Conservation (phyloP, 257 asterid species). For the Solanum sejunctum region DNA sequence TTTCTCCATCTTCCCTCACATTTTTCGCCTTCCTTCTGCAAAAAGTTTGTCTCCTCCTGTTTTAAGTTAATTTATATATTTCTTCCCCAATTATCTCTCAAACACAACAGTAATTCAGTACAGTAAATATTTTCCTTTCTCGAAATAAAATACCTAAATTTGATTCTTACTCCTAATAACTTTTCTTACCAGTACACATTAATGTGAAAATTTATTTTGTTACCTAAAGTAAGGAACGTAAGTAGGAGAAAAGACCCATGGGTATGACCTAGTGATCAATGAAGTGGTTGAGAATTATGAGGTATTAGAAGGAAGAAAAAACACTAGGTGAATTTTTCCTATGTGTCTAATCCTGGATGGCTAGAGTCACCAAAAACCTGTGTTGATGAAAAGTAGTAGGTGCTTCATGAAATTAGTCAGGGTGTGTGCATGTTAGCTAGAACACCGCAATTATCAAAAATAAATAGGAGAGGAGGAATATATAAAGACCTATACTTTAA, state of each 20-base stretch:
- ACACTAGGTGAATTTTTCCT: neutral
- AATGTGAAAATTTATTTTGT: neutral
- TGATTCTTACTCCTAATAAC: neutral
- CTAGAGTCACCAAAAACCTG: neutral
- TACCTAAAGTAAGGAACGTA: neutral
- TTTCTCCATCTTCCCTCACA: neutral
- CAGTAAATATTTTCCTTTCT: neutral
- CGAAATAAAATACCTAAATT: neutral
- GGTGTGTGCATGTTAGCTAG: neutral
- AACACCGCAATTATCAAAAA: neutral
- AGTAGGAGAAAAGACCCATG: neutral
- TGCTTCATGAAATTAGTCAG: neutral
- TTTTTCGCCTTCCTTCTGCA: neutral
- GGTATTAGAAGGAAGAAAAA: neutral
- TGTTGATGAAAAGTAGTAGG: neutral
- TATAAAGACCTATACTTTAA: neutral
- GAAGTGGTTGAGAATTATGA: neutral
- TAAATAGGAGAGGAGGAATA: neutral
- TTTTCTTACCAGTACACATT: neutral
- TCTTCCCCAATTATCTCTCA: neutral
- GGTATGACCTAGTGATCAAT: neutral
- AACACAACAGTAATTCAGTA: neutral
- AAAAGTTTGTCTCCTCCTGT: neutral
- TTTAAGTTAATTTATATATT: neutral
- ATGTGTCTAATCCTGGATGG: neutral